These are phyloP conservation scores for Huntiella decipiens DNA, from an alignment of 2,329 filamentous ascomycete species.

Conservation along the genomic window DNA sequence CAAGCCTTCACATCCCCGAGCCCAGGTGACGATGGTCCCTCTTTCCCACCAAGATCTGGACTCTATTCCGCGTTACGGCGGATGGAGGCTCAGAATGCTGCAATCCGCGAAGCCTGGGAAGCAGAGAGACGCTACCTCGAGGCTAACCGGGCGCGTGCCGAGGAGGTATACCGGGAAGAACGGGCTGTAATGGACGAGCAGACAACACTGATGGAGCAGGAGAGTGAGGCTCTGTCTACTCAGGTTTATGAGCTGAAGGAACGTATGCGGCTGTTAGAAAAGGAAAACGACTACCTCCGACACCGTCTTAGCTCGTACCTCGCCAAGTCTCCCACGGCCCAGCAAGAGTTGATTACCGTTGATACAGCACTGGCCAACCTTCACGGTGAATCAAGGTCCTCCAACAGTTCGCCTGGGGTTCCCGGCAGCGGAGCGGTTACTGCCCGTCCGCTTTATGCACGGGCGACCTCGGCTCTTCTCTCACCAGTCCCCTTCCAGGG, in stretches of 20 bases:
- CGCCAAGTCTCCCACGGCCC: not conserved
- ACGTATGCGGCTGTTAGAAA: not conserved
- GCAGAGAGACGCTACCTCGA: constrained; percentile 34
- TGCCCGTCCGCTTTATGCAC: not conserved
- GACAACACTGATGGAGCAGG: constrained; percentile 26
- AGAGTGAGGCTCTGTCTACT: constrained; percentile 21
- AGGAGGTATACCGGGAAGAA: constrained; percentile 37
- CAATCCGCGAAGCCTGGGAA: constrained; percentile 31
- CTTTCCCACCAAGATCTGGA: constrained; percentile 1
- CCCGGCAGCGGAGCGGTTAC: constrained; percentile 1
- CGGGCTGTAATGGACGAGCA: constrained; percentile 34
- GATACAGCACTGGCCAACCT: not conserved
- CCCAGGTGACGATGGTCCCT: not conserved
- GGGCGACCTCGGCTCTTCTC: constrained; percentile 1
- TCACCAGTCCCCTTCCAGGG: constrained; percentile 6
- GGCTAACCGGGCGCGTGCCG: constrained; percentile 31
- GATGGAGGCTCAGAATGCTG: constrained; percentile 23
- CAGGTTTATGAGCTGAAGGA: not conserved
- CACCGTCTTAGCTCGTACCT: not conserved
- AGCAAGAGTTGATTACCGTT: not conserved
- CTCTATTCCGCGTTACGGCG: constrained; percentile 18
- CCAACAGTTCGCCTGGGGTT: not conserved
- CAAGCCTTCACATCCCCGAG: not conserved
- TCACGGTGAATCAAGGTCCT: not conserved
- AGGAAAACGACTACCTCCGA: not conserved